phyloP scores from a whole-genome alignment of 2,329 filamentous ascomycete genomes.

The Talaromyces sp. region DNA sequence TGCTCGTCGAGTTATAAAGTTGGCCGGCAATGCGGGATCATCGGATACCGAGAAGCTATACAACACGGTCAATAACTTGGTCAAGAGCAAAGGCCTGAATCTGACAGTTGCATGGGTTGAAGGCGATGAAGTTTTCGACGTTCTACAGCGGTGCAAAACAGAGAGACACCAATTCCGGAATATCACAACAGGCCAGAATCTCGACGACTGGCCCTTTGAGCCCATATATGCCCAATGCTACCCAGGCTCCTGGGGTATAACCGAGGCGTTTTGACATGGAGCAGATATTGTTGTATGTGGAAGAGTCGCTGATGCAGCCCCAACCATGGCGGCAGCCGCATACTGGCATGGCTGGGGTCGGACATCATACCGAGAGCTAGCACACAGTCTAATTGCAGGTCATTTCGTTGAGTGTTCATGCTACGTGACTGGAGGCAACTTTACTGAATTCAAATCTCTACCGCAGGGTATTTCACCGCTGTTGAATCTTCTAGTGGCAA shows the following conservation, averaged over 20 bases:
- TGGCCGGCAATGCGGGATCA: slow-evolving; percentile 12
- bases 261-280: slow-evolving; percentile 37
- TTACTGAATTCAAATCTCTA: slow-evolving; percentile 46
- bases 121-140: neutral
- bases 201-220: slow-evolving; percentile 2
- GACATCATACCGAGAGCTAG: slow-evolving; percentile 46
- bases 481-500: slow-evolving; percentile 47
- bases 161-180: neutral
- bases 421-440: slow-evolving; percentile 54
- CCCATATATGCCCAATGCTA: slow-evolving; percentile 34
- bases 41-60: neutral
- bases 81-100: neutral
- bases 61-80: neutral
- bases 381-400: slow-evolving; percentile 48
- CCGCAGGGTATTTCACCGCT: slow-evolving; percentile 35
- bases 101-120: neutral
- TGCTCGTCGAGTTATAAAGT: slow-evolving; percentile 14
- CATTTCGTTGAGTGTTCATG: slow-evolving; percentile 53
- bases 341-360: slow-evolving; percentile 54
- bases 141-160: neutral
- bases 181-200: neutral
- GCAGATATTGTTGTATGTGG: slow-evolving; percentile 50
- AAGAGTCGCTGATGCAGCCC: slow-evolving; percentile 47
- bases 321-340: slow-evolving; percentile 53
- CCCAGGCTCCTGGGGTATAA: slow-evolving; percentile 49